Evolutionary conservation across 352 stramenopile genomes (phyloP), one percentile per base, ranked within the genome.

Genomic region (Albugo candida): DNA sequence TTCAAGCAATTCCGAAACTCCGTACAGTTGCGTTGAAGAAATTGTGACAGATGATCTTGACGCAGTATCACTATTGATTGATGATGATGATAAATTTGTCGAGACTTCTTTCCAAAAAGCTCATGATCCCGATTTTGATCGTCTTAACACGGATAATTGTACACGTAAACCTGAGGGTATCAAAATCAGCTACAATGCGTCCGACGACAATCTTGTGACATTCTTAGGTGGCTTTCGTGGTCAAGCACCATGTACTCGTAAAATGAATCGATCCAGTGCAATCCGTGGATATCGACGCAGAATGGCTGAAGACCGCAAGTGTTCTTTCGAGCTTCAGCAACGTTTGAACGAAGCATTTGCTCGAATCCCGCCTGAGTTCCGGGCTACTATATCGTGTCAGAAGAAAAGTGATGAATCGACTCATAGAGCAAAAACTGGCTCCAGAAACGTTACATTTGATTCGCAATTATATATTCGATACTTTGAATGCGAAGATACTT

Each of bases 201-300:
- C 17, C 36, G 48, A 53, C 37, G 31, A 48, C 16, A 83, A 60
- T 43, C 64, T 83, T 24, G 61, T 64, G 21, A 68, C 74, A n/a
- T 83, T 83, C 48, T 58, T 83, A 14, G 70, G 70, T 19, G 70
- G 70, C 17, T 83, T 69, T 45, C 80, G 79, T 52, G 57, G 63
- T 20, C 63, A 78, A 27, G 24, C 3, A 31, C 3, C 3, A 31
- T 31, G 24, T 31, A 31, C 24, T 31, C 24, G 24, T 8, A 31
- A 31, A 31, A 56, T 70, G 12, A 70, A 56, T 38, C 64, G 69
- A 36, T 63, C 73, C 31, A 55, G 65, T 10, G 60, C 61, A 21
- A 55, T 73, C 13, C 63, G 64, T 31, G 60, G 65, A 51, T 56
- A 53, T 14, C 70, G 65, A 48, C 61, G 69, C 42, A 64, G 60